A percentile compares a stretch with the other conserved stretches of the same genome.
Evolutionary conservation across 257 asterid genomes (phyloP).

Genomic region (Nicotiana sylvestris): DNA sequence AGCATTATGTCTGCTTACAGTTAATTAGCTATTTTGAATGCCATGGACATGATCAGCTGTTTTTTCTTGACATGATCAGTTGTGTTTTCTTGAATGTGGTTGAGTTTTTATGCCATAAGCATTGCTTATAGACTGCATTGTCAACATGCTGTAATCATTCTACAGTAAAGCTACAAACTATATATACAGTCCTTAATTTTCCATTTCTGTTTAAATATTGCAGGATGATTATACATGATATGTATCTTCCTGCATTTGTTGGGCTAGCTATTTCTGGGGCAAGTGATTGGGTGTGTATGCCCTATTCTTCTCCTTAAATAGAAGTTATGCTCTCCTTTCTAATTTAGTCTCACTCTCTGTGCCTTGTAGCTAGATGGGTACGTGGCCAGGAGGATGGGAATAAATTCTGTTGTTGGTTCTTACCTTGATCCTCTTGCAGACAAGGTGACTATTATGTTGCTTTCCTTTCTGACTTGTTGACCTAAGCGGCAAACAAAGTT

Average conservation of each 20-base stretch:
- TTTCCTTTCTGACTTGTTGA: background rate
- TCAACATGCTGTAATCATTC: background rate
- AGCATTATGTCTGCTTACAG: background rate
- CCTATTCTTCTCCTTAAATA: conserved; percentile 8
- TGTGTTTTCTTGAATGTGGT: background rate
- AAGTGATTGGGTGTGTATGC: conserved; percentile 75
- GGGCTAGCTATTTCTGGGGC: conserved; percentile 90
- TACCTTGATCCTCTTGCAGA: conserved; percentile 99
- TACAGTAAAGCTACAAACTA: background rate
- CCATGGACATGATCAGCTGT: background rate
- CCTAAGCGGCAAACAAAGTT: conserved; percentile 10
- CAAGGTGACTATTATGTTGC: conserved; percentile 46
- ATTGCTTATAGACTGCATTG: background rate
- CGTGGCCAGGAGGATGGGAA: conserved; percentile 85
- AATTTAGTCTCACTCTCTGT: conserved; percentile 9
- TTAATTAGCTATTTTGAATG: background rate
- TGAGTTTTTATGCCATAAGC: background rate
- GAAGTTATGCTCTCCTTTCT: background rate
- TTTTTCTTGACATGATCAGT: background rate
- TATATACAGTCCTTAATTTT: background rate
- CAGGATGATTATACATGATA: conserved; percentile 89
- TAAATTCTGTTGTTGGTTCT: conserved; percentile 89
- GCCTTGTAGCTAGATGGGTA: conserved; percentile 84
- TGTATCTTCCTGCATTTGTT: conserved; percentile 78
- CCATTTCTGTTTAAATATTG: conserved; percentile 16